Conservation (phyloP, 1,284 basidiomycete genomes). For the Apiotrichum porosum region DNA sequence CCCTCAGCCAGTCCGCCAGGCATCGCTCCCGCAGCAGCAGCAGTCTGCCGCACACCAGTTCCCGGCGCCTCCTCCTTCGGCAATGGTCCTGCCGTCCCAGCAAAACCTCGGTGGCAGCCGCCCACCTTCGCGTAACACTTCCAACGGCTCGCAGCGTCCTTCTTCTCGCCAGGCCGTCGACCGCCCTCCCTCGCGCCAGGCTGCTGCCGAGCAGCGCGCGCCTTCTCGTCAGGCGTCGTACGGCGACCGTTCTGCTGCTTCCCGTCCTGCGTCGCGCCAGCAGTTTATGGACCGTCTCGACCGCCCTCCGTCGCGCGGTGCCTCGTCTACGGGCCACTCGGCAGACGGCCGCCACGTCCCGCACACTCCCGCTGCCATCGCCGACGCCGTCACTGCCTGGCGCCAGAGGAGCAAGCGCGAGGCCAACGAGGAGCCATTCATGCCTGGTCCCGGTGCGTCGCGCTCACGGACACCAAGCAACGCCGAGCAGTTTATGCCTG, state of each 20-base stretch:
- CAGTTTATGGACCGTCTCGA: not conserved
- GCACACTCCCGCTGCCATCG: conserved; percentile 7
- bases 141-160: not conserved
- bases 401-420: conserved; percentile 7
- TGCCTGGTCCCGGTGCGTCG: not conserved
- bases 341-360: not conserved
- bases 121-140: not conserved
- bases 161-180: not conserved
- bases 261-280: no score
- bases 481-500: no score
- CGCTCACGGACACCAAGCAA: not conserved
- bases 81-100: no score
- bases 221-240: no score
- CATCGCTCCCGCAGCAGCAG: conserved; percentile 2
- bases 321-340: conserved; percentile 11
- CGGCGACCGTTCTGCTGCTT: no score
- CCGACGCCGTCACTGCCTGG: conserved; percentile 11
- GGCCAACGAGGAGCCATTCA: not conserved
- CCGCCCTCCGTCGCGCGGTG: conserved; percentile 1
- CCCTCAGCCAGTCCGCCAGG: no score
- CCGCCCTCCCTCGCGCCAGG: not conserved
- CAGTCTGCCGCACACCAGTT: not conserved
- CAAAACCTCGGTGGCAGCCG: not conserved
- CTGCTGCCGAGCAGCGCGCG: not conserved
- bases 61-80: no score